These are phyloP conservation scores for Pseudogymnoascus sp. DNA, from an alignment of 2,329 filamentous ascomycete species.

Conservation along the genomic window DNA sequence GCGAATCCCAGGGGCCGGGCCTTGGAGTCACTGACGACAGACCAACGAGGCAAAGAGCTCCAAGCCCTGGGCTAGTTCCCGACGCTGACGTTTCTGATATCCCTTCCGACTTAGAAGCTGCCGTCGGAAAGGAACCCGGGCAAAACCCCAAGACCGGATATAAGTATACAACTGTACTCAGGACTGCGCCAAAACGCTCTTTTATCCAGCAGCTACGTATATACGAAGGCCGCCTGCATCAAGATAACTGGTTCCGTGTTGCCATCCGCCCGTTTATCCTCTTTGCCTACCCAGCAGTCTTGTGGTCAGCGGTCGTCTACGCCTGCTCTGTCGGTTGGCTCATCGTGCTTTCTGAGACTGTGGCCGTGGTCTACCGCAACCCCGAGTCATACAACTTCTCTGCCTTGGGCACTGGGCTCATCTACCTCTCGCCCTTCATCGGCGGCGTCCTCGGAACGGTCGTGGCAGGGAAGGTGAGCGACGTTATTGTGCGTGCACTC, in stretches of 20 bases:
- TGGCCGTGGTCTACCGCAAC: conserved; percentile 70
- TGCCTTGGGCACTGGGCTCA: conserved; percentile 69
- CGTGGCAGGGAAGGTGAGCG: conserved; percentile 80
- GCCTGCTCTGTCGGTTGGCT: conserved; percentile 88
- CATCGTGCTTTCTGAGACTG: conserved; percentile 85
- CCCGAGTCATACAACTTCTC: conserved; percentile 69
- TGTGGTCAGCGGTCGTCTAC: conserved; percentile 84
- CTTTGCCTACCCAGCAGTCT: conserved; percentile 76
- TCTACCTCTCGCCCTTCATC: conserved; percentile 86
- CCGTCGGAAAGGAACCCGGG: not conserved
- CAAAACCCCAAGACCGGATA: not conserved
- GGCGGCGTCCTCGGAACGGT: conserved; percentile 86
- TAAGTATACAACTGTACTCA: conserved; percentile 53
- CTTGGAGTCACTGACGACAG: not conserved
- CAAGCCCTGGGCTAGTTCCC: not conserved
- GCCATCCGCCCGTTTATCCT: conserved; percentile 75
- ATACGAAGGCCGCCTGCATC: conserved; percentile 69
- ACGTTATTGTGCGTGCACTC: conserved; percentile 77
- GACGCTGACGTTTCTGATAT: not conserved
- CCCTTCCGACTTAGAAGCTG: not conserved
- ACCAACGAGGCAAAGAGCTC: not conserved
- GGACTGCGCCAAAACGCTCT: conserved; percentile 58
- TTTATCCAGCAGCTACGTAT: conserved; percentile 68
- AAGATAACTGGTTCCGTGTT: conserved; percentile 73
- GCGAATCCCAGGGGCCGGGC: not conserved